Conservation (phyloP, 148 eudicot genomes). For the Camellia sinensis region DNA sequence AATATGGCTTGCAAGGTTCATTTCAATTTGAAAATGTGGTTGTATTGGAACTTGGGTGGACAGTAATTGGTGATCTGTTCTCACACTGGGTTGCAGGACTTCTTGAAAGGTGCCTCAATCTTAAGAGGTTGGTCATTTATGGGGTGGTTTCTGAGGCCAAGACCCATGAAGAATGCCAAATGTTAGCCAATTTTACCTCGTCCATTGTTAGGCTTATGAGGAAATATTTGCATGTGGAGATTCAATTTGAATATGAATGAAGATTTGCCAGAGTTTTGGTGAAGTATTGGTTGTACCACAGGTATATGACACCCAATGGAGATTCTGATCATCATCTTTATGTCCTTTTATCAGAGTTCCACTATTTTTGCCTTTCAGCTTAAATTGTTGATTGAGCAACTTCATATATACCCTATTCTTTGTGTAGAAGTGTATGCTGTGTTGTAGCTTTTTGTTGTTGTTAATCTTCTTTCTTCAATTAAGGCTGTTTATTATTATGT, state of each 20-base stretch:
- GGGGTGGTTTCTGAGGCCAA: conserved; percentile 80
- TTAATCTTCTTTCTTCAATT: neutral
- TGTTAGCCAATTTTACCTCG: conserved; percentile 66
- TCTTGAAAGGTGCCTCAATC: conserved; percentile 71
- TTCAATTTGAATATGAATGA: conserved; percentile 66
- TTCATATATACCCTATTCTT: conserved; percentile 9
- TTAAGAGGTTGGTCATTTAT: conserved; percentile 63
- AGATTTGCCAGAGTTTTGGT: conserved; percentile 6
- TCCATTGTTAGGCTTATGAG: conserved; percentile 76
- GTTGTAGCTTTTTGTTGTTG: neutral
- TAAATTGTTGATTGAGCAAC: conserved; percentile 4
- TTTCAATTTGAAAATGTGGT: conserved; percentile 60
- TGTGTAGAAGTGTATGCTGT: conserved; percentile 1
- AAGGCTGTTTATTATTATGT: conserved; percentile 10
- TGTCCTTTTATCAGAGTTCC: neutral
- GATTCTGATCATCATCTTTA: conserved; percentile 11
- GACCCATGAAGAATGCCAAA: conserved; percentile 72
- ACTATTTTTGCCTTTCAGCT: neutral
- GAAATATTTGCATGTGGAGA: conserved; percentile 63
- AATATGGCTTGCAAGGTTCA: conserved; percentile 56
- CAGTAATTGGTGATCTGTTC: conserved; percentile 58
- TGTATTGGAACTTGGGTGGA: conserved; percentile 80
- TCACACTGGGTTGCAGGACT: conserved; percentile 66
- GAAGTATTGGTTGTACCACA: conserved; percentile 4
- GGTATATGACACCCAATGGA: conserved; percentile 8